Evolutionary conservation across 371 early-diverging fungal species (phyloP), one percentile per base, ranked within the genome.

Genomic region (Mucor lusitanicus): DNA sequence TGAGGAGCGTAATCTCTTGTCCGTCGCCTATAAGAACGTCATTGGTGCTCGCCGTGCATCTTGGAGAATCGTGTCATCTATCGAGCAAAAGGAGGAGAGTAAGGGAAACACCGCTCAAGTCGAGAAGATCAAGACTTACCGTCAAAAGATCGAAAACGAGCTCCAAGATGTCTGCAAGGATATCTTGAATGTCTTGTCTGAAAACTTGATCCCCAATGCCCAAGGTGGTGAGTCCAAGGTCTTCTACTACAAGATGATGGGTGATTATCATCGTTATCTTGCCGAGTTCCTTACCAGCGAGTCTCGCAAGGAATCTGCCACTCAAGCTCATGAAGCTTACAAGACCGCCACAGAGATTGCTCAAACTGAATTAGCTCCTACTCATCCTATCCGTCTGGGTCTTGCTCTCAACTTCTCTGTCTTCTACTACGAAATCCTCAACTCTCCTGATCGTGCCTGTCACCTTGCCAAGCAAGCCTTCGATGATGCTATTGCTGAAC

Each of bases 401-500:
- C 90, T 99, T 69, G 98, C 99, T 62, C 90, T 99, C 73, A 99
- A 99, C 95, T 99, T 97, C 88, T 99, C 99, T 15, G 99, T 99
- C 48, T 99, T 99, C 87, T 98, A 98, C 91, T 99, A 99, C 84
- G 99, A 99, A 87, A 99, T 99, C 78, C 85, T 98, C 76, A 99
- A 99, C 89, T 94, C 97, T 48, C 96, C 97, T 61, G 98, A 97
- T 77, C 91, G 94, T 75, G 99, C 99, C 30, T 99, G 99, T 88
- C 95, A 96, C 68, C 85, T 99, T 64, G 99, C 99, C 80, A 98
- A 98, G 88, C 93, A 94, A 80, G 99, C 99, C 9, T 99, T 99
- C 80, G 99, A 99, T 83, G 98, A 99, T 69, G 99, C 99, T 74
- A 99, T 99, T 85, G 97, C 99, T 63, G 99, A 98, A 83, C 88